Evolutionary conservation across 2,329 filamentous ascomycete species (phyloP).

Genomic region (Nigrospora osmanthi): DNA sequence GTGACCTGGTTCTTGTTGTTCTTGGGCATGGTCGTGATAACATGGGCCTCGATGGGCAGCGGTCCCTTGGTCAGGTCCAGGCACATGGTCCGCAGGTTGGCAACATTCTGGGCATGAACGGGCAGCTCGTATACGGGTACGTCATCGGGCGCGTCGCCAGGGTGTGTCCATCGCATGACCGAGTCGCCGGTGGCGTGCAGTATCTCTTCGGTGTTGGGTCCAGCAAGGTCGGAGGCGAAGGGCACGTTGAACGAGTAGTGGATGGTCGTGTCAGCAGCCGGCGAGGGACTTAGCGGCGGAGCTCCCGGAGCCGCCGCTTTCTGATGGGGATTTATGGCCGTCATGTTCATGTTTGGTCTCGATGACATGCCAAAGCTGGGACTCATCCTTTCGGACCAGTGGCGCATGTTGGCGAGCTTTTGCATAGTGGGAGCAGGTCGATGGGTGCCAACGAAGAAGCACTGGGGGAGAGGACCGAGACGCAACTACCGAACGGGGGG

Average conservation of each 20-base stretch:
- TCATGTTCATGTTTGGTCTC: constrained; percentile 47
- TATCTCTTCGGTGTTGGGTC: constrained; percentile 90
- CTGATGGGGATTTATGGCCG: constrained; percentile 47
- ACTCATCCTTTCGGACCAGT: constrained; percentile 64
- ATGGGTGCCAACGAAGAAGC: neutral
- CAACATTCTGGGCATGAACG: constrained; percentile 83
- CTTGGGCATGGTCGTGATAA: constrained; percentile 76
- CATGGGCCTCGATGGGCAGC: constrained; percentile 72
- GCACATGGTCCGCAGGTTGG: constrained; percentile 71
- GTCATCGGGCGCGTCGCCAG: constrained; percentile 76
- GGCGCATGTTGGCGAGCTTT: constrained; percentile 64
- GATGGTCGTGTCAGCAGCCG: constrained; percentile 68
- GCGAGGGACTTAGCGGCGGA: constrained; percentile 57
- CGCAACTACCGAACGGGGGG: too few relatives aligned
- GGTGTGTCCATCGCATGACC: constrained; percentile 87
- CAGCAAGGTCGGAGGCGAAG: constrained; percentile 84
- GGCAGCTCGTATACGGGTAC: constrained; percentile 82
- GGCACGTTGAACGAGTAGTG: constrained; percentile 97
- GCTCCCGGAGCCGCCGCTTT: constrained; percentile 44
- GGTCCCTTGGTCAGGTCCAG: constrained; percentile 66
- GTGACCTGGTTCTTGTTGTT: constrained; percentile 62
- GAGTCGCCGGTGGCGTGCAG: constrained; percentile 85
- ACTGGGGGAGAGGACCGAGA: neutral
- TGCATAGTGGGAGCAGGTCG: constrained; percentile 45
- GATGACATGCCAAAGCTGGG: constrained; percentile 58